Evolutionary conservation across 768 basidiomycete species (phyloP).

Genomic region (Fistulinella prunicolor): DNA sequence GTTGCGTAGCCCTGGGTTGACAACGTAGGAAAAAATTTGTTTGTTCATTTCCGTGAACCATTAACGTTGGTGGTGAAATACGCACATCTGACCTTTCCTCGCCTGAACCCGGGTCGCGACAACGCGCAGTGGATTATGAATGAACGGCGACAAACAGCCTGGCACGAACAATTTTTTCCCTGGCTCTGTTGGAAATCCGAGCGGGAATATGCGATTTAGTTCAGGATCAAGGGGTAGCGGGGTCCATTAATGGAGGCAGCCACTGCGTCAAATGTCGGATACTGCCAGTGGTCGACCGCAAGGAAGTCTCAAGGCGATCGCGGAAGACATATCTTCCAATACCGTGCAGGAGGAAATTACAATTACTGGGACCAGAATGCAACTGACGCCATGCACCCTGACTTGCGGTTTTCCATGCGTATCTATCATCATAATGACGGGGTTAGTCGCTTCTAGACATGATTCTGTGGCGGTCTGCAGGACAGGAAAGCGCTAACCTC

Average conservation of each 20-base stretch:
- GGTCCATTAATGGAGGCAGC: slow-evolving; percentile 26
- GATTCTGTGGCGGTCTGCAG: slow-evolving; percentile 20
- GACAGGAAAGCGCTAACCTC: slow-evolving; percentile 13
- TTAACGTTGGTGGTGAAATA: slow-evolving; percentile 24
- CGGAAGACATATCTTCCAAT: slow-evolving; percentile 9
- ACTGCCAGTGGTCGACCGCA: slow-evolving; percentile 10
- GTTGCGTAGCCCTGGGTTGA: slow-evolving; percentile 16
- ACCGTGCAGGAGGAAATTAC: slow-evolving; percentile 12
- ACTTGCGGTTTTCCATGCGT: slow-evolving; percentile 5
- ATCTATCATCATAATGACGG: slow-evolving; percentile 16
- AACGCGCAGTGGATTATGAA: slow-evolving; percentile 13
- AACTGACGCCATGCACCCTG: slow-evolving; percentile 12
- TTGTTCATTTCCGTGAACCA: slow-evolving; percentile 30
- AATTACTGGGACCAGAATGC: background rate
- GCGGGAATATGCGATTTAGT: slow-evolving; percentile 1
- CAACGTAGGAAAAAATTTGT: slow-evolving; percentile 23
- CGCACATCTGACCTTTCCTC: slow-evolving; percentile 16
- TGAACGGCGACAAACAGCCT: slow-evolving; percentile 14
- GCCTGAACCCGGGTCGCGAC: slow-evolving; percentile 3
- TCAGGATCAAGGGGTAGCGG: slow-evolving; percentile 6
- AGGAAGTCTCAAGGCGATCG: slow-evolving; percentile 28
- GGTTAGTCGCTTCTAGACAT: slow-evolving; percentile 4
- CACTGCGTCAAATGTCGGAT: slow-evolving; percentile 1
- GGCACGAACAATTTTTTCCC: slow-evolving; percentile 13
- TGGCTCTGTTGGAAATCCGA: slow-evolving; percentile 11